A percentile compares a stretch with the other conserved stretches of the same genome.
Conservation (phyloP, 768 basidiomycete genomes). For the Terana coerulea region DNA sequence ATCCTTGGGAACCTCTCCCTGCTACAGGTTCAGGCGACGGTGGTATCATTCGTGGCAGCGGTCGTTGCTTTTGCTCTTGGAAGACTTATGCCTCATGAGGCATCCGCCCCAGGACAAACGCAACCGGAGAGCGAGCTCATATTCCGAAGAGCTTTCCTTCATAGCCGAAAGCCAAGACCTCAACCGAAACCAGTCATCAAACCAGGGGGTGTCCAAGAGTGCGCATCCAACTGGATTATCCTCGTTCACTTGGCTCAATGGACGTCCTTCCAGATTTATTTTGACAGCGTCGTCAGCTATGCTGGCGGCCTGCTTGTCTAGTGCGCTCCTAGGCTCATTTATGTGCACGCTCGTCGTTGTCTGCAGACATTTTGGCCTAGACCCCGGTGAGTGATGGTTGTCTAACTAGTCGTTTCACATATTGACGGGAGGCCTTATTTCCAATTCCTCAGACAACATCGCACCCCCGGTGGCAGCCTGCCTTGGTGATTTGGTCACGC, state of each 20-base stretch:
- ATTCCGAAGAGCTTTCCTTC: neutral
- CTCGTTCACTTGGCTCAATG: neutral
- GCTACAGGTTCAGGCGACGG: conserved; percentile 90
- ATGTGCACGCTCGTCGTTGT: conserved; percentile 83
- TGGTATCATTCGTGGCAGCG: conserved; percentile 85
- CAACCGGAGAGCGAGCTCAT: neutral
- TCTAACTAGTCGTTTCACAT: neutral
- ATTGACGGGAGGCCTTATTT: too few species aligned
- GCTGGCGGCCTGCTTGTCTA: conserved; percentile 75
- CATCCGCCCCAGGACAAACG: neutral
- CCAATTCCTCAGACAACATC: conserved; percentile 76
- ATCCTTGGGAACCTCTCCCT: conserved; percentile 80
- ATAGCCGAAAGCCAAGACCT: conserved; percentile 9
- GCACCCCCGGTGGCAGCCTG: conserved; percentile 92
- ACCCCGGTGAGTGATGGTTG: conserved; percentile 64
- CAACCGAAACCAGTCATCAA: neutral
- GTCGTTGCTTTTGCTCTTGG: conserved; percentile 73
- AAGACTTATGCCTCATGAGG: conserved; percentile 44
- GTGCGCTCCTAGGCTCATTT: conserved; percentile 82
- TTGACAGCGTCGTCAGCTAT: conserved; percentile 78
- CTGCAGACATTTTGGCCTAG: conserved; percentile 68
- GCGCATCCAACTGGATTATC: too few species aligned
- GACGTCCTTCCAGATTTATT: conserved; percentile 48
- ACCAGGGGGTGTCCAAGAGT: conserved; percentile 33
- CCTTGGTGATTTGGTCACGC: conserved; percentile 89